A percentile compares a stretch with the other conserved stretches of the same genome.
Evolutionary conservation across 2,329 filamentous ascomycete species (phyloP).

Genomic region (Remersonia thermophila): DNA sequence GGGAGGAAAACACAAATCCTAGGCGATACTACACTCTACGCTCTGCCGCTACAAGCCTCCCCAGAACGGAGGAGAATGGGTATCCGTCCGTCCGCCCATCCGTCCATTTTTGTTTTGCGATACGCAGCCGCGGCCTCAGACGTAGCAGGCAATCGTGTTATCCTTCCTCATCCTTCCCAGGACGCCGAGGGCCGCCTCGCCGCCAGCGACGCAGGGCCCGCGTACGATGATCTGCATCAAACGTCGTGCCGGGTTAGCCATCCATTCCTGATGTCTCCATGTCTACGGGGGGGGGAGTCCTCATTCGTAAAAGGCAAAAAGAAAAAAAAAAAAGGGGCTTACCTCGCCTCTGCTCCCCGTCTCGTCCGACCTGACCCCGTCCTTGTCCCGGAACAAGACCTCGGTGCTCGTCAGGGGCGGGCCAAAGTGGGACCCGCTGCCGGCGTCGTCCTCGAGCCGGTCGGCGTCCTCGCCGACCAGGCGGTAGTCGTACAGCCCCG

Average conservation of each 20-base stretch:
- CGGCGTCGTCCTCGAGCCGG: constrained; percentile 21
- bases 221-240: constrained; percentile 53
- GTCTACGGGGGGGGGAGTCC: no score
- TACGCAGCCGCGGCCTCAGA: constrained; percentile 19
- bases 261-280: no score
- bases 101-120: no score
- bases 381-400: constrained; percentile 56
- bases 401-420: constrained; percentile 70
- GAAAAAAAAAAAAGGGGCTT: constrained; percentile 23
- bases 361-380: constrained; percentile 49
- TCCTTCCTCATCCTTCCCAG: constrained; percentile 56
- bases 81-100: no score
- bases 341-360: constrained; percentile 51
- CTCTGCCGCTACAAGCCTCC: no score
- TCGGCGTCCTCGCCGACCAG: constrained; percentile 23
- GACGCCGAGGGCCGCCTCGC: constrained; percentile 50
- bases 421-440: constrained; percentile 58
- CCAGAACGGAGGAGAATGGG: no score
- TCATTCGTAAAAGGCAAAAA: no score
- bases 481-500: constrained; percentile 78
- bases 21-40: no score
- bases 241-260: not conserved
- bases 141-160: constrained; percentile 56
- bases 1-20: no score
- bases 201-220: constrained; percentile 62